phyloP scores from a whole-genome alignment of 768 basidiomycete genomes.

The Lactarius vividus region DNA sequence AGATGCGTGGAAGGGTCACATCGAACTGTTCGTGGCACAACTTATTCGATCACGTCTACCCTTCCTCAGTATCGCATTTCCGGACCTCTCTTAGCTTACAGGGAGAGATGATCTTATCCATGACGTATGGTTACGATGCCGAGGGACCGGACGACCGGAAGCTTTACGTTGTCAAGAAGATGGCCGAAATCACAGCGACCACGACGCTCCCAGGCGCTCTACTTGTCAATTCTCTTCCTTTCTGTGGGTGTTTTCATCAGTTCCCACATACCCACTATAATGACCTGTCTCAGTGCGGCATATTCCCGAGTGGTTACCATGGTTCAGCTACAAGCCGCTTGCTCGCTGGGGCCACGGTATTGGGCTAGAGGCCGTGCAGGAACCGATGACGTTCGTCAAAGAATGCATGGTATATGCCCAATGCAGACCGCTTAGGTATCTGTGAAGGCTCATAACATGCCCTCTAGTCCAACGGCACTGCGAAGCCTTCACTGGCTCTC shows the following conservation, averaged over 20 bases:
- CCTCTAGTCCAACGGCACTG: conserved; percentile 8
- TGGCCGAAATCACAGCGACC: neutral
- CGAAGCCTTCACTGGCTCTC: conserved; percentile 16
- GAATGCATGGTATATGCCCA: conserved; percentile 1
- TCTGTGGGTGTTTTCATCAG: neutral
- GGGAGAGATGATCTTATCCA: conserved; percentile 8
- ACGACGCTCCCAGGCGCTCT: conserved; percentile 5
- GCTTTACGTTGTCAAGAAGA: neutral
- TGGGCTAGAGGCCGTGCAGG: neutral
- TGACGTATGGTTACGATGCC: conserved; percentile 17
- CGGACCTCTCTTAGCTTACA: neutral
- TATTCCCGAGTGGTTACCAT: conserved; percentile 15
- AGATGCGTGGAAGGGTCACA: conserved; percentile 4
- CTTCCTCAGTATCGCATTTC: neutral
- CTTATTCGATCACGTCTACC: neutral
- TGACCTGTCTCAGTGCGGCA: neutral
- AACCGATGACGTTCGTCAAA: conserved; percentile 1
- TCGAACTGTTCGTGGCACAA: conserved; percentile 1
- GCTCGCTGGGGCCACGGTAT: neutral
- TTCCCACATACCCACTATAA: neutral
- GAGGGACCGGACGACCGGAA: conserved; percentile 2
- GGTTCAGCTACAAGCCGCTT: conserved; percentile 18
- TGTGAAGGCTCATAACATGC: neutral
- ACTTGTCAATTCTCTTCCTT: conserved; percentile 9
- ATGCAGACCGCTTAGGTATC: neutral